Conservation (phyloP, 768 basidiomycete species). For the Leccinum longicurvipes region DNA sequence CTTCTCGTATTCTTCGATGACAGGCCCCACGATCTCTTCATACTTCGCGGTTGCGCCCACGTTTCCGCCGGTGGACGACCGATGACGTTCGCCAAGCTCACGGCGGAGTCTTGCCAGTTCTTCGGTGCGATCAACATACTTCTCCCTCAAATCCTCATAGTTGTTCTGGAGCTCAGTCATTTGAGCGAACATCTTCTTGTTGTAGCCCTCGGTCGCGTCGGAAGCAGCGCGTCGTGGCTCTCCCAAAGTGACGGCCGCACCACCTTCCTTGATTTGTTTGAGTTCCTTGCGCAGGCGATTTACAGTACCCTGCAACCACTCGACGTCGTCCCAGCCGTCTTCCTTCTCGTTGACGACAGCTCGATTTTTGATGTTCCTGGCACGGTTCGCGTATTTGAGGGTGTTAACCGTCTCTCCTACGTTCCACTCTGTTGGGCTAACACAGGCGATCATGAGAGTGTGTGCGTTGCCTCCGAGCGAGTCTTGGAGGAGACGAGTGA, state of each 20-base stretch:
- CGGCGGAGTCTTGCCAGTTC: conserved; percentile 78
- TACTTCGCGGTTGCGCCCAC: conserved; percentile 72
- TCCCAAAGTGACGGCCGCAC: conserved; percentile 27
- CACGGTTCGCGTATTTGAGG: conserved; percentile 95
- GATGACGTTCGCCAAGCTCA: conserved; percentile 74
- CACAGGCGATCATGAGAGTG: conserved; percentile 98
- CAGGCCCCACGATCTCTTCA: conserved; percentile 93
- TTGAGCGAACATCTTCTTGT: conserved; percentile 75
- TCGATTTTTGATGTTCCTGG: conserved; percentile 94
- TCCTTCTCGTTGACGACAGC: conserved; percentile 92
- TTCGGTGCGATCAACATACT: conserved; percentile 85
- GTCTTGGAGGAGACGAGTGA: conserved; percentile 76
- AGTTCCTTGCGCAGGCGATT: conserved; percentile 84
- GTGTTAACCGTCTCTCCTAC: conserved; percentile 91
- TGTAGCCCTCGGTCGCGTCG: conserved; percentile 55
- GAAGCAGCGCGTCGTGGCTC: conserved; percentile 24
- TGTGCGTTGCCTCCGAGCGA: conserved; percentile 97
- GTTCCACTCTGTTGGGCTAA: conserved; percentile 95
- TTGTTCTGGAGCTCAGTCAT: conserved; percentile 83
- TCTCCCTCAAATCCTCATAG: conserved; percentile 78
- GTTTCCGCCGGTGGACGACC: conserved; percentile 54
- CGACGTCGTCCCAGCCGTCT: conserved; percentile 98
- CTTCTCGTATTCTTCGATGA: conserved; percentile 99
- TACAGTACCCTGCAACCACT: conserved; percentile 90
- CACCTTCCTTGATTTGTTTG: conserved; percentile 73